Conservation (phyloP, 768 basidiomycete species). For the Tricholoma flavovirens region DNA sequence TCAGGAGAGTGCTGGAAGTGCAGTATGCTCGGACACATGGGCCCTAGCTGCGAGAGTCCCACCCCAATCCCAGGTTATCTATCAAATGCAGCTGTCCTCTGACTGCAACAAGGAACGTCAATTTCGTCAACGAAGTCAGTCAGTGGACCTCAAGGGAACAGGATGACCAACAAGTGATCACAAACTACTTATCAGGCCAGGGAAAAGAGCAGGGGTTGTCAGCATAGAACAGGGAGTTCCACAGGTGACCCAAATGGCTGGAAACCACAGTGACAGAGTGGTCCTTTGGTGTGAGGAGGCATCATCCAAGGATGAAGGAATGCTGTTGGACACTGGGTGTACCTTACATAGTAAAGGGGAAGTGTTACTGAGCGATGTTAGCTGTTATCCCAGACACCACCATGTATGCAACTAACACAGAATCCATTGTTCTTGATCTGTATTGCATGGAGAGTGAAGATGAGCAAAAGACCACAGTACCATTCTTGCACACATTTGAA, state of each 20-base stretch:
- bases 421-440: background rate
- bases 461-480: background rate
- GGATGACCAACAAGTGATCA: background rate
- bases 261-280: background rate
- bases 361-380: background rate
- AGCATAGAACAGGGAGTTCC: background rate
- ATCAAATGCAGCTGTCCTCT: background rate
- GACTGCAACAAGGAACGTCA: background rate
- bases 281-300: background rate
- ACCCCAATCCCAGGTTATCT: background rate
- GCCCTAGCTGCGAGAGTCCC: background rate
- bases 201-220: background rate
- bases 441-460: background rate
- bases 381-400: background rate
- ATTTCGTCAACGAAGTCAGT: background rate
- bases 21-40: background rate
- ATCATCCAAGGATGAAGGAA: background rate
- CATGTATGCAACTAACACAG: background rate
- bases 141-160: background rate
- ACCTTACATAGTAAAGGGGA: constrained; percentile 12
- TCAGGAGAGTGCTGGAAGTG: background rate
- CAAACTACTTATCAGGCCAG: background rate
- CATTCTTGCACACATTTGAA: background rate
- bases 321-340: background rate
- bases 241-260: background rate